These are phyloP conservation scores for Hymenoscyphus linearis DNA, from an alignment of 2,329 filamentous ascomycete genomes.

Conservation along the genomic window DNA sequence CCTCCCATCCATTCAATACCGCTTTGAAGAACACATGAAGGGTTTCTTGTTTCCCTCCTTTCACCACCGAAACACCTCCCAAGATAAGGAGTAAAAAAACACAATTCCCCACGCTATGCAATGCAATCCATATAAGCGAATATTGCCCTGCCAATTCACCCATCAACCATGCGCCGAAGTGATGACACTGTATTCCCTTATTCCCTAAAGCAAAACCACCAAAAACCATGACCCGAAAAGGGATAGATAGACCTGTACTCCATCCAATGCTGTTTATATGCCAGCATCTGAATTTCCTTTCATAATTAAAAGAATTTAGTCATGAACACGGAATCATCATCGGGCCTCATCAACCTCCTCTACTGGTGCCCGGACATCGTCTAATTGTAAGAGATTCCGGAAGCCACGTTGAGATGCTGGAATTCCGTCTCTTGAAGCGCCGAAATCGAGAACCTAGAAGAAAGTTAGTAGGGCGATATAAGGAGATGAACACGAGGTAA, in stretches of 20 bases:
- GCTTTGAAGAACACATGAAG: background rate
- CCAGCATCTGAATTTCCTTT: background rate
- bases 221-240: constrained; percentile 7
- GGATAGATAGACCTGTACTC: constrained; percentile 1
- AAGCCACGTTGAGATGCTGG: constrained; percentile 71
- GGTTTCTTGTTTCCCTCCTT: background rate
- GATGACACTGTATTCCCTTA: constrained; percentile 2
- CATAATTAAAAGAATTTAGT: constrained; percentile 7
- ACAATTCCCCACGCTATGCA: background rate
- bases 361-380: constrained; percentile 15
- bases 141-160: background rate
- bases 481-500: background rate
- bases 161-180: background rate
- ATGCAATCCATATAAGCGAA: background rate
- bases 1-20: no score
- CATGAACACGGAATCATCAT: constrained; percentile 11
- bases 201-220: constrained; percentile 2
- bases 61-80: background rate
- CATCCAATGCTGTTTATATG: constrained; percentile 4
- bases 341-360: constrained; percentile 21
- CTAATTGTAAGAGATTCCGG: constrained; percentile 52
- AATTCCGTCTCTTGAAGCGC: constrained; percentile 83
- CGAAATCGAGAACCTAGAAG: constrained; percentile 90
- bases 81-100: background rate
- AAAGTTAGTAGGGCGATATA: constrained; percentile 31